Conservation (phyloP, 2,329 filamentous ascomycete species). For the Dissoconium aciculare region DNA sequence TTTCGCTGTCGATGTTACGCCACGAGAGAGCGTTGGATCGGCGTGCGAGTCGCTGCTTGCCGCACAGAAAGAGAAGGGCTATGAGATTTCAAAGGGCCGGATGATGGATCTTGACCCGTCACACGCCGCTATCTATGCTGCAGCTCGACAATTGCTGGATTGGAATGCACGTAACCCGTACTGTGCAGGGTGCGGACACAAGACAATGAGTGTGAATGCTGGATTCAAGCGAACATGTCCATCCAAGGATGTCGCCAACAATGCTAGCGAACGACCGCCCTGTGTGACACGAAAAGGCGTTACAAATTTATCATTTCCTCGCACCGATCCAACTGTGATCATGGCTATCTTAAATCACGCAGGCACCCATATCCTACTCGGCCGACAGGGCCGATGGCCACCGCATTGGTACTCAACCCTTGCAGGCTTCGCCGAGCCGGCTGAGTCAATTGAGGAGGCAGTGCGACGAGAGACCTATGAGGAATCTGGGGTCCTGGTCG, state of each 20-base stretch:
- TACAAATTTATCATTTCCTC: constrained; percentile 81
- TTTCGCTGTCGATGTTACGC: constrained; percentile 82
- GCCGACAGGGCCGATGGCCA: constrained; percentile 73
- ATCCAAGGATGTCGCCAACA: constrained; percentile 43
- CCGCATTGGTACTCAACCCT: constrained; percentile 77
- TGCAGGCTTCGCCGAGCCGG: constrained; percentile 39
- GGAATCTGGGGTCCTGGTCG: constrained; percentile 33
- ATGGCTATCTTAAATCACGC: constrained; percentile 78
- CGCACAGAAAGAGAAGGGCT: constrained; percentile 44
- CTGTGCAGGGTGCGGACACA: constrained; percentile 76
- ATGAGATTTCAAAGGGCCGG: constrained; percentile 52
- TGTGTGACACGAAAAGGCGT: constrained; percentile 74
- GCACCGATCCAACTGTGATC: constrained; percentile 90
- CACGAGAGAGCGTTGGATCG: constrained; percentile 43
- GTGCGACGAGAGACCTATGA: constrained; percentile 39
- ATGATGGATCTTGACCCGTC: constrained; percentile 35
- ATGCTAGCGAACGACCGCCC: constrained; percentile 42
- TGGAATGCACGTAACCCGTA: constrained; percentile 91
- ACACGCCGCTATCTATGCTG: constrained; percentile 81
- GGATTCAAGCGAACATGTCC: constrained; percentile 72
- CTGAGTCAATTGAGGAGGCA: constrained; percentile 37
- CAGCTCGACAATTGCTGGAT: constrained; percentile 74
- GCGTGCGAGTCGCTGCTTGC: constrained; percentile 47
- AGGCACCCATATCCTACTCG: constrained; percentile 63
- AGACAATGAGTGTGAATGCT: constrained; percentile 62